A percentile compares a stretch with the other conserved stretches of the same genome.
phyloP scores from a whole-genome alignment of 192 early-diverging fungal genomes.

The Bifiguratus adelaidae region DNA sequence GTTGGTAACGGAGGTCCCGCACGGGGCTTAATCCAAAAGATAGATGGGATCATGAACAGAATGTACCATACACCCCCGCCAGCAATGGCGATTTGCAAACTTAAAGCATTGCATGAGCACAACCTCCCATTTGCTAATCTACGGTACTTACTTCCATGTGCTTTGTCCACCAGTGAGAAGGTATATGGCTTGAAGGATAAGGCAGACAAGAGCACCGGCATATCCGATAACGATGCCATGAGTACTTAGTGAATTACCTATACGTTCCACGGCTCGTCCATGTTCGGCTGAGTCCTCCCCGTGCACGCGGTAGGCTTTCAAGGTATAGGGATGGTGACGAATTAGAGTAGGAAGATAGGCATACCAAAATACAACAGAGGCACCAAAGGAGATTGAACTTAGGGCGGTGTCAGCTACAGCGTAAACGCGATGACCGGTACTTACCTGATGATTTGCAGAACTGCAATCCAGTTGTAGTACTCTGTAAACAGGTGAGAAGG shows the following conservation, averaged over 20 bases:
- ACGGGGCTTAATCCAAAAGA: slow-evolving; percentile 22
- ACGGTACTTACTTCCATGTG: neutral
- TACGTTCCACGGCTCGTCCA: neutral
- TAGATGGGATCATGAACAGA: slow-evolving; percentile 21
- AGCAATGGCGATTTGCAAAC: slow-evolving; percentile 20
- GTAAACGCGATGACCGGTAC: too few relatives aligned
- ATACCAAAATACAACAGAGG: slow-evolving; percentile 36
- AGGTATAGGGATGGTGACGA: slow-evolving; percentile 23
- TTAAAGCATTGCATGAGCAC: neutral
- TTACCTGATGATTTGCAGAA: neutral
- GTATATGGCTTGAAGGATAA: slow-evolving; percentile 5
- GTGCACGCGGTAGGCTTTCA: neutral
- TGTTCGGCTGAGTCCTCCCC: neutral
- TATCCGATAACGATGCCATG: slow-evolving; percentile 5
- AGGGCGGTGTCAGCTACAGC: neutral
- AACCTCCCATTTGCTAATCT: neutral
- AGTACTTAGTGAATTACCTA: neutral
- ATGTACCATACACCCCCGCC: slow-evolving; percentile 37
- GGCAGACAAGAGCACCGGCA: slow-evolving; percentile 8
- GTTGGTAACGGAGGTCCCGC: slow-evolving; percentile 25
- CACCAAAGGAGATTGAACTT: slow-evolving; percentile 30
- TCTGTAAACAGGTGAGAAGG: too few relatives aligned
- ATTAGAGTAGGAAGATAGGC: slow-evolving; percentile 37
- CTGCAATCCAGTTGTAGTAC: neutral
- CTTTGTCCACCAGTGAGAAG: neutral